Evolutionary conservation across 2,329 filamentous ascomycete genomes (phyloP), one percentile per base, ranked within the genome.

Genomic region (Aureobasidium uvarum): DNA sequence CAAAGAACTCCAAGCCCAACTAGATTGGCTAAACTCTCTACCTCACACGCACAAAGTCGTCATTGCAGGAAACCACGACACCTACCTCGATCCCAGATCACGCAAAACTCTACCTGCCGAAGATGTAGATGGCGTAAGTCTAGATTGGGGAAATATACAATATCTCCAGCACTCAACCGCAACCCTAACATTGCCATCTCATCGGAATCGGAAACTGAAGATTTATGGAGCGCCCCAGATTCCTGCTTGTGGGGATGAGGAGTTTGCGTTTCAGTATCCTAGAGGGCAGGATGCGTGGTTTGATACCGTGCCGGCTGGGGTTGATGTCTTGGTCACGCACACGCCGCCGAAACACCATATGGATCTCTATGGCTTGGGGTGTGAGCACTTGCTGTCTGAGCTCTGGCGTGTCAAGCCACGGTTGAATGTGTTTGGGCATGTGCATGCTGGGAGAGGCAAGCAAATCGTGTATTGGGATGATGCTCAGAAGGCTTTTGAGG

Each of bases 31-130:
- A 14, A 84, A 82, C 54, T 80, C 81, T 3, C 83, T 93, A 8
- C 90, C 91, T 0, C 92, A 96, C 73, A 78, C 79, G 41, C 84
- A 96, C 75, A 96, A 96, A 76, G 82, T 97, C 28, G 84, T 93
- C 41, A 86, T 98, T 38, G 86, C 87, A 38, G 94, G 94, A 0
- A 97, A 97, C 74, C 94, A 97, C 75, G 94, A 97, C 74, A 88
- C 86, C 71, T 96, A 86, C 80, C 89, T 96, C 67, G 94, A 96
- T 75, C 80, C 84, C 28, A 80, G 81, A 39, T 86, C 86, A 16
- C 83, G 90, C 4, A 76, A 75, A 18, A 77, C 76, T 23, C 68
- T 81, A 4, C 86, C 91, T 72, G 80, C 81, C 38, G 73, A 72
- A 41, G 73, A 78, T 51, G 74, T 77, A 23, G 73, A 80, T n/a